Evolutionary conservation across 2,329 filamentous ascomycete genomes (phyloP).

Genomic region (Aureobasidium sp.): DNA sequence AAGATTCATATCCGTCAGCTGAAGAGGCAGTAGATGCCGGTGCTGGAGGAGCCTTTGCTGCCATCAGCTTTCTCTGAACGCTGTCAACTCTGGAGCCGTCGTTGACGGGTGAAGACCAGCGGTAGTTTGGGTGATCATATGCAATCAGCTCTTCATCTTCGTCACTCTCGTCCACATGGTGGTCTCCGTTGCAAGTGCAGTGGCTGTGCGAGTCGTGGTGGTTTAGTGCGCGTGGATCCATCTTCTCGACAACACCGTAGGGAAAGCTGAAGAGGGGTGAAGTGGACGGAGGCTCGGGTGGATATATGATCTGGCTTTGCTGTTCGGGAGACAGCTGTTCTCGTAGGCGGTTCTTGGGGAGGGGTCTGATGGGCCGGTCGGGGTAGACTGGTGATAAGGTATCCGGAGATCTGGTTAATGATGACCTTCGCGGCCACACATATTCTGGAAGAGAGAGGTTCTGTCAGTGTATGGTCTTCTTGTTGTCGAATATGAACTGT

Average conservation of each 20-base stretch:
- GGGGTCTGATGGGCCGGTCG: constrained; percentile 83
- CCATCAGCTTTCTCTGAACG: constrained; percentile 30
- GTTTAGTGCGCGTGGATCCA: constrained; percentile 17
- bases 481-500: neutral
- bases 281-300: constrained; percentile 63
- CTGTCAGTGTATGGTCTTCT: neutral
- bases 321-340: constrained; percentile 81
- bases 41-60: constrained; percentile 27
- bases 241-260: constrained; percentile 31
- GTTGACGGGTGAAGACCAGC: constrained; percentile 30
- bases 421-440: constrained; percentile 20
- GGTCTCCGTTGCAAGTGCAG: constrained; percentile 39
- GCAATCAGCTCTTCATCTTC: constrained; percentile 53
- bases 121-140: constrained; percentile 36
- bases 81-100: constrained; percentile 27
- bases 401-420: constrained; percentile 43
- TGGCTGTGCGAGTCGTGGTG: constrained; percentile 42
- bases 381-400: constrained; percentile 74
- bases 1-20: constrained; percentile 87
- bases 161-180: constrained; percentile 52
- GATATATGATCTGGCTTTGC: constrained; percentile 74
- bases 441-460: neutral
- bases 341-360: constrained; percentile 82
- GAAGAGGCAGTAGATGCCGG: constrained; percentile 59
- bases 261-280: constrained; percentile 73